Percentiles rank a stretch among this genome's conserved stretches.
Conservation (phyloP, 441 rosid genomes). For the Erysimum cheiri region DNA sequence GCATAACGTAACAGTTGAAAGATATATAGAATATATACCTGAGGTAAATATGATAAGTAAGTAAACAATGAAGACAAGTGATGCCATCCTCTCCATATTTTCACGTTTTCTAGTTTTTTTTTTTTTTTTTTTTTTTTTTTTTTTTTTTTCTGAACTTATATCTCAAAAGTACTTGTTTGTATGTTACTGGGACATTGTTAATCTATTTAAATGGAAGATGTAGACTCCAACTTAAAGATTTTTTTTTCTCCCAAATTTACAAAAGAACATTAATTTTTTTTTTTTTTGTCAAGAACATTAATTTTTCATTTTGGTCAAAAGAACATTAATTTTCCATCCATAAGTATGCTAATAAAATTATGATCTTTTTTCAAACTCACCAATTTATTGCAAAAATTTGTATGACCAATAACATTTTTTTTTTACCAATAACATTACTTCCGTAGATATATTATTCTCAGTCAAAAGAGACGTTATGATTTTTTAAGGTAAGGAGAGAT, state of each 20-base stretch:
- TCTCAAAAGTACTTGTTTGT: slow-evolving; percentile 2
- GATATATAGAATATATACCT: slow-evolving; percentile 22
- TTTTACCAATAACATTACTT: background rate
- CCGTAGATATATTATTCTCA: background rate
- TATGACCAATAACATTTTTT: background rate
- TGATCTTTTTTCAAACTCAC: background rate
- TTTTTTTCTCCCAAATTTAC: too few relatives aligned
- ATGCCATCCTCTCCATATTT: slow-evolving; percentile 22
- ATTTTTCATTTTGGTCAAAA: slow-evolving; percentile 11
- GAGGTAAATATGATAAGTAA: slow-evolving; percentile 24
- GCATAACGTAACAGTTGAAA: background rate
- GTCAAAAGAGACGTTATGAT: background rate
- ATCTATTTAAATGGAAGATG: slow-evolving; percentile 14
- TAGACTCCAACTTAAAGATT: background rate
- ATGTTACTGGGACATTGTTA: background rate
- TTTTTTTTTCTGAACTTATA: background rate
- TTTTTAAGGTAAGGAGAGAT: background rate
- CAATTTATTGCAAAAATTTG: slow-evolving; percentile 8
- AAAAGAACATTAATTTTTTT: background rate
- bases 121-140: too few relatives aligned
- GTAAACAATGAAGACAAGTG: background rate
- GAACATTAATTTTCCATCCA: background rate
- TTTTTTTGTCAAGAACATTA: too few relatives aligned
- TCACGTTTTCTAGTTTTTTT: background rate
- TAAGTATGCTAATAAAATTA: background rate